Conservation (phyloP, 345 rosid species). For the Gossypium bickii region DNA sequence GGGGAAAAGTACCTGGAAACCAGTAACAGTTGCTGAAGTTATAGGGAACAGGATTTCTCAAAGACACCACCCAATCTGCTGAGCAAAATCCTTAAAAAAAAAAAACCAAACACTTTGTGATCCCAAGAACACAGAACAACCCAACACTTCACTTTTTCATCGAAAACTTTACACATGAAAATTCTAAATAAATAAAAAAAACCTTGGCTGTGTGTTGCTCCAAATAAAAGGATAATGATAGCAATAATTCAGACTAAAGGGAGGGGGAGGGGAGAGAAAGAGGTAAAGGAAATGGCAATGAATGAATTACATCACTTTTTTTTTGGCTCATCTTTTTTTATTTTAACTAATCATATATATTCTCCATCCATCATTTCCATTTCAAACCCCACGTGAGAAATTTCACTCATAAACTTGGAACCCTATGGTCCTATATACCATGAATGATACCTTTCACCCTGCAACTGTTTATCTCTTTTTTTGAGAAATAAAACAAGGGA, state of each 20-base stretch:
- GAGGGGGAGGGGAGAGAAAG: neutral
- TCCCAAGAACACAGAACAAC: slow-evolving; percentile 44
- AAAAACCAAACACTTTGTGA: slow-evolving; percentile 28
- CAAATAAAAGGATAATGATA: slow-evolving; percentile 16
- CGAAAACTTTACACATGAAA: no score
- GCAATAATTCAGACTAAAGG: no score
- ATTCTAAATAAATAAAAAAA: neutral
- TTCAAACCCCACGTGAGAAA: slow-evolving; percentile 48
- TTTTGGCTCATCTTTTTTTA: slow-evolving; percentile 20
- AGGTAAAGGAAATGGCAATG: slow-evolving; percentile 10
- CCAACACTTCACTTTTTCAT: slow-evolving; percentile 4
- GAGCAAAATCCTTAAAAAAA: neutral
- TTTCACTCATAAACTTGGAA: slow-evolving; percentile 15
- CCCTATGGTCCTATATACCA: neutral
- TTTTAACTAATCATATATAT: slow-evolving; percentile 37
- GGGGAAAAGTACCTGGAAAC: neutral
- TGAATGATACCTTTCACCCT: slow-evolving; percentile 20
- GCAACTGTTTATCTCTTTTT: slow-evolving; percentile 7
- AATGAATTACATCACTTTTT: slow-evolving; percentile 29
- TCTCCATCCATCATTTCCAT: slow-evolving; percentile 39
- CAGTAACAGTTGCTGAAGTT: slow-evolving; percentile 34
- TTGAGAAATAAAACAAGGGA: neutral
- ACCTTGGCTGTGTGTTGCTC: neutral
- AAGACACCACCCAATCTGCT: slow-evolving; percentile 39
- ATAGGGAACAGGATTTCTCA: slow-evolving; percentile 48